Conservation (phyloP, 176 grass and related monocot genomes). For the Lolium multiflorum region DNA sequence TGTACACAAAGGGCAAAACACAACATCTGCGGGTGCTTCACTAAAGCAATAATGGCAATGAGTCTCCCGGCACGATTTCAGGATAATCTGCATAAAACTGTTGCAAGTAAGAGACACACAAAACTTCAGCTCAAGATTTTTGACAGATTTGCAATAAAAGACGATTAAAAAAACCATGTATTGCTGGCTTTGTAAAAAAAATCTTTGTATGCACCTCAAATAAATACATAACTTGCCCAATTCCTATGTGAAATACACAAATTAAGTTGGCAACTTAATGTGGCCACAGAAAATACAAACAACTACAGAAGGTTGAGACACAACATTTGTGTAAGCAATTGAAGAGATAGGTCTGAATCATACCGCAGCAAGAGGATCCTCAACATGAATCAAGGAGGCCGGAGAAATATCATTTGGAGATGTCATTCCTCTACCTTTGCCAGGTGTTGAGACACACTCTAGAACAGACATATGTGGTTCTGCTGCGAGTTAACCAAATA, state of each 20-base stretch:
- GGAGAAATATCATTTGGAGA: conserved; percentile 70
- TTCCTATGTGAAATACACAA: conserved; percentile 22
- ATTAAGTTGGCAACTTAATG: neutral
- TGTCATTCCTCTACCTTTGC: conserved; percentile 84
- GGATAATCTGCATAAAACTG: conserved; percentile 75
- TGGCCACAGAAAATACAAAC: neutral
- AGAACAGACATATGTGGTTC: conserved; percentile 47
- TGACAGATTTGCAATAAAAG: neutral
- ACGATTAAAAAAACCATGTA: conserved; percentile 8
- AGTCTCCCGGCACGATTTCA: conserved; percentile 74
- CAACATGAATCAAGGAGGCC: conserved; percentile 76
- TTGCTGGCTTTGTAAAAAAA: conserved; percentile 19
- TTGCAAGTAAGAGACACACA: conserved; percentile 55
- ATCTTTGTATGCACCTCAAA: neutral
- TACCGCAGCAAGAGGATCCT: conserved; percentile 91
- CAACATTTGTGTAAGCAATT: conserved; percentile 10
- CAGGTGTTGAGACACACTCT: conserved; percentile 61
- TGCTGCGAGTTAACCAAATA: conserved; percentile 54
- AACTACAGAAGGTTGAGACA: conserved; percentile 27
- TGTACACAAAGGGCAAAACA: conserved; percentile 80
- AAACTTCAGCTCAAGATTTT: conserved; percentile 40
- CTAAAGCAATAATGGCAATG: conserved; percentile 87
- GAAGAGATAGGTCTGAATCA: conserved; percentile 18
- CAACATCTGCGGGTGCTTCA: conserved; percentile 68
- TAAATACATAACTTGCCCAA: conserved; percentile 17